Conservation (phyloP, 331 rosid genomes). For the Telfairia occidentalis region DNA sequence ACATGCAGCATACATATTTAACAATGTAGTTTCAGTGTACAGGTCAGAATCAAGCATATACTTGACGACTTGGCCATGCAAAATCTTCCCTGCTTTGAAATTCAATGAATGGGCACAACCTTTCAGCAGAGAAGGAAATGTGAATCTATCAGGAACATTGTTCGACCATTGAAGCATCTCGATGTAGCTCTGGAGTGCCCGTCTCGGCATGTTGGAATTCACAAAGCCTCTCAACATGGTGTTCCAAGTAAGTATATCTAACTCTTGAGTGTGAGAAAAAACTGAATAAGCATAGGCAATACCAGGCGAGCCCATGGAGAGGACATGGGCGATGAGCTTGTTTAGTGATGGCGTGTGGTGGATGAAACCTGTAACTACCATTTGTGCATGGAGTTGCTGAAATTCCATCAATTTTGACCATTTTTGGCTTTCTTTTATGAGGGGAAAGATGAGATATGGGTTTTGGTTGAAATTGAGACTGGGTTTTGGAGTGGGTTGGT, state of each 20-base stretch:
- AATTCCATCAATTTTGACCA: constrained; percentile 11
- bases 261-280: constrained; percentile 6
- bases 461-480: constrained; percentile 6
- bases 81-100: constrained; percentile 5
- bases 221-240: constrained; percentile 16
- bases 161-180: constrained; percentile 14
- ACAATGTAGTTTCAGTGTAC: constrained; percentile 10
- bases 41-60: constrained; percentile 13
- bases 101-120: constrained; percentile 9
- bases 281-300: constrained; percentile 2
- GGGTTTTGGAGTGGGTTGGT: constrained; percentile 4
- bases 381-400: constrained; percentile 15
- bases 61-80: constrained; percentile 16
- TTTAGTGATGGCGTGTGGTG: constrained; percentile 14
- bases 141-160: constrained; percentile 14
- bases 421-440: constrained; percentile 4
- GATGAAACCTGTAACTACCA: constrained; percentile 14
- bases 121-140: constrained; percentile 16
- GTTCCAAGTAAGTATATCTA: constrained; percentile 11
- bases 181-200: constrained; percentile 8
- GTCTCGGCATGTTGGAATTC: constrained; percentile 11
- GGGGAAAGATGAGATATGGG: neutral
- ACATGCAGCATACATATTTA: constrained; percentile 11
- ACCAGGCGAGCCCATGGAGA: neutral
- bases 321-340: constrained; percentile 12